Evolutionary conservation across 331 rosid species (phyloP).

Genomic region (Acacia pycnantha): DNA sequence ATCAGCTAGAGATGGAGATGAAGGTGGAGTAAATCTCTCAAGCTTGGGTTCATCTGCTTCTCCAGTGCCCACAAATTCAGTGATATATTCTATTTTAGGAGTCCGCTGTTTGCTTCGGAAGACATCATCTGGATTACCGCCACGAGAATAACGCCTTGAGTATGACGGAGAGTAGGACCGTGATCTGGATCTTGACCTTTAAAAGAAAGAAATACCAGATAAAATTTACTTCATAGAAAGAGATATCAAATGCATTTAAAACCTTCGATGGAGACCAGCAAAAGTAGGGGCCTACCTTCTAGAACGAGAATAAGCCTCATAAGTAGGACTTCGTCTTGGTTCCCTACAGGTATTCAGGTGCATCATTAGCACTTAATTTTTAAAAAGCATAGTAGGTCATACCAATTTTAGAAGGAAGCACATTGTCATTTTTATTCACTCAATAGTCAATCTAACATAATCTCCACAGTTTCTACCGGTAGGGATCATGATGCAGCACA

Average conservation of each 20-base stretch:
- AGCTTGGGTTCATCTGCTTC: constrained; percentile 61
- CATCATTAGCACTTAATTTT: constrained; percentile 15
- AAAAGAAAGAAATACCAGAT: constrained; percentile 5
- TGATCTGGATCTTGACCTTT: constrained; percentile 85
- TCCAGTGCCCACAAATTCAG: constrained; percentile 90
- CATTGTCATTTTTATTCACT: constrained; percentile 19
- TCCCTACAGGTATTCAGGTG: constrained; percentile 60
- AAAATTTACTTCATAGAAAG: constrained; percentile 7
- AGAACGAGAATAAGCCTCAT: constrained; percentile 94
- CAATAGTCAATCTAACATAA: constrained; percentile 18
- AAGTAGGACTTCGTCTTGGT: constrained; percentile 91
- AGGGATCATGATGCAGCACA: constrained; percentile 90
- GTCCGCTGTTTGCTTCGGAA: constrained; percentile 73
- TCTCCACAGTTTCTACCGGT: constrained; percentile 58
- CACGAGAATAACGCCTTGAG: constrained; percentile 63
- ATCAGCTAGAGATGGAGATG: constrained; percentile 82
- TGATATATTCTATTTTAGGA: constrained; percentile 90
- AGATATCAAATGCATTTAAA: background rate
- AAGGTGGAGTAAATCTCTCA: constrained; percentile 87
- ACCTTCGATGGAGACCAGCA: background rate
- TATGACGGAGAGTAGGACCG: constrained; percentile 81
- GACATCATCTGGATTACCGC: constrained; percentile 69
- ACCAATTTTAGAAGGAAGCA: constrained; percentile 21
- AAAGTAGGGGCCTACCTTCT: constrained; percentile 53
- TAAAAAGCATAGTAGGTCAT: background rate